Percentiles rank a stretch among this genome's conserved stretches.
Conservation (phyloP, 352 stramenopile genomes). For the Globisporangium viniferum region DNA sequence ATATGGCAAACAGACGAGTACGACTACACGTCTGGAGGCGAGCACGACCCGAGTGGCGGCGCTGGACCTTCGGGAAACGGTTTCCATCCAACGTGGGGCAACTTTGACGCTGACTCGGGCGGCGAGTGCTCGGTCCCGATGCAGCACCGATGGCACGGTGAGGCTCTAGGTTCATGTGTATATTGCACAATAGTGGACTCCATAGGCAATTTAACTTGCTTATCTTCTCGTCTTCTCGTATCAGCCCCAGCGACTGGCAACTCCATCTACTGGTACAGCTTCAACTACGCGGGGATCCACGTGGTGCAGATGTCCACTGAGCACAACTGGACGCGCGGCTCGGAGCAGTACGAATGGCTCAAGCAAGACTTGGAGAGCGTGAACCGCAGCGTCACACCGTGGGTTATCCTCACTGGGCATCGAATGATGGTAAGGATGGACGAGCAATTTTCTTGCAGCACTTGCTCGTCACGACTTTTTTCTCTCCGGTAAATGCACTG, state of each 20-base stretch:
- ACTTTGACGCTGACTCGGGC: slow-evolving; percentile 57
- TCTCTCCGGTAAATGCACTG: background rate
- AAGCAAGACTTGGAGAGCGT: slow-evolving; percentile 70
- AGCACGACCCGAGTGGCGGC: slow-evolving; percentile 53
- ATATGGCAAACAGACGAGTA: slow-evolving; percentile 38
- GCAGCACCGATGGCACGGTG: slow-evolving; percentile 67
- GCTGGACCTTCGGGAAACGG: slow-evolving; percentile 35
- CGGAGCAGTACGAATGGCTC: slow-evolving; percentile 87
- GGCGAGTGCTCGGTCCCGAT: slow-evolving; percentile 71
- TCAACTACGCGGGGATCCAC: slow-evolving; percentile 83
- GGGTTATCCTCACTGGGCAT: slow-evolving; percentile 90
- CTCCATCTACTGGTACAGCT: slow-evolving; percentile 88
- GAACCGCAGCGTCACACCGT: slow-evolving; percentile 82
- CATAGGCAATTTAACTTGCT: background rate
- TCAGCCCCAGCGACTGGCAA: slow-evolving; percentile 60
- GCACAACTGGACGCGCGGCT: slow-evolving; percentile 86
- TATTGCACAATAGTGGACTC: too few species aligned
- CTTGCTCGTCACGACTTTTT: background rate
- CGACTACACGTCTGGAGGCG: slow-evolving; percentile 53
- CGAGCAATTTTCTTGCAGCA: background rate
- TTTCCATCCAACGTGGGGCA: slow-evolving; percentile 66
- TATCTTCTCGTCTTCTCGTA: background rate
- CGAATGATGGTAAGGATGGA: slow-evolving; percentile 69
- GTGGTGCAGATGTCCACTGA: slow-evolving; percentile 91
- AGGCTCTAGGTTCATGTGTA: background rate